These are phyloP conservation scores for Flagelloscypha sp. DNA, from an alignment of 768 basidiomycete genomes.

Conservation along the genomic window DNA sequence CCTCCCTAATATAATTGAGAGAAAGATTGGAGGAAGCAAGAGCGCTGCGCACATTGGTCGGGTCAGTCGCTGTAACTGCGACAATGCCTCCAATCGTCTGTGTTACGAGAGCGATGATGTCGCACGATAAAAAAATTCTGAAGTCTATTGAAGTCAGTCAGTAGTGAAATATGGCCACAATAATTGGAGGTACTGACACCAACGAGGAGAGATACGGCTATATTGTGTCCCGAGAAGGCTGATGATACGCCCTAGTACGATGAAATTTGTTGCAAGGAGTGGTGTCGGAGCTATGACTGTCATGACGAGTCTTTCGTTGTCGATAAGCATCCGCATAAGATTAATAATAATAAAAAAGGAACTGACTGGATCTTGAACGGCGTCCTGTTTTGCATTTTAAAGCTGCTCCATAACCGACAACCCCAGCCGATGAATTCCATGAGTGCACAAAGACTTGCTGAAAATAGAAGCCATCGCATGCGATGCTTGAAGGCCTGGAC, in stretches of 20 bases:
- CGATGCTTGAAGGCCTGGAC: conserved; percentile 2
- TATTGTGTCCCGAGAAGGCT: conserved; percentile 24
- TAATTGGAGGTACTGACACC: conserved; percentile 8
- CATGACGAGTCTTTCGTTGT: conserved; percentile 32
- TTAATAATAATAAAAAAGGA: too few species aligned
- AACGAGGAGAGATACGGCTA: conserved; percentile 23
- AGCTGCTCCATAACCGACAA: background rate
- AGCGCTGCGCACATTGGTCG: conserved; percentile 5
- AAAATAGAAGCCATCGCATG: conserved; percentile 4
- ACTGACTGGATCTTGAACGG: too few species aligned
- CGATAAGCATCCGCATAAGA: too few species aligned
- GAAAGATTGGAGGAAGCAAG: background rate
- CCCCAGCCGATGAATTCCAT: background rate
- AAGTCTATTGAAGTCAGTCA: conserved; percentile 1
- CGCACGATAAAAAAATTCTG: conserved; percentile 9
- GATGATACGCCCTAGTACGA: conserved; percentile 30
- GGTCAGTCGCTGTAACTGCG: conserved; percentile 30
- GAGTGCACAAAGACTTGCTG: conserved; percentile 4
- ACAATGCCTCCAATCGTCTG: conserved; percentile 58
- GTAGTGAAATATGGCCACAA: background rate
- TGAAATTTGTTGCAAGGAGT: conserved; percentile 40
- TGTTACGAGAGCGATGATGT: conserved; percentile 51
- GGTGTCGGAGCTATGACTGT: conserved; percentile 51
- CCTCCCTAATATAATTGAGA: conserved; percentile 20
- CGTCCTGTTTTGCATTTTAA: too few species aligned